Percentiles rank a stretch among this genome's conserved stretches.
Conservation (phyloP, 2,329 filamentous ascomycete species). For the Neopestalotiopsis clavispora region DNA sequence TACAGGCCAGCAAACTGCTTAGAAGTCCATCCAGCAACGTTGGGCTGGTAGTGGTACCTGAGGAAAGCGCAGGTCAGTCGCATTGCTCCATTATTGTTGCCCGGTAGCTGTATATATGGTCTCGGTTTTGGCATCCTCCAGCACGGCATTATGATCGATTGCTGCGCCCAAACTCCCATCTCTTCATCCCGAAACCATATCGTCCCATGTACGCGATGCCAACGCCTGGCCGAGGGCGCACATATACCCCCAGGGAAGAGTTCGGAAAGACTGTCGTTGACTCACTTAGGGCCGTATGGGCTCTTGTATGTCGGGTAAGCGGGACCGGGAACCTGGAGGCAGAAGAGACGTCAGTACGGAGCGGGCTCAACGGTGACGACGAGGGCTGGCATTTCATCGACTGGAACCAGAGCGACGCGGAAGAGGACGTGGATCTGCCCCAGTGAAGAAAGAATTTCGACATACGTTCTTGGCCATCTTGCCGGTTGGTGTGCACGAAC, state of each 20-base stretch:
- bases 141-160: not conserved
- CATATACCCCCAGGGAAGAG: conserved; percentile 9
- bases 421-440: conserved; percentile 3
- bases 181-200: not conserved
- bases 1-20: conserved; percentile 56
- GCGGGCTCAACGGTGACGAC: conserved; percentile 2
- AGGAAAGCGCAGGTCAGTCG: conserved; percentile 16
- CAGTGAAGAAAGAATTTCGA: not conserved
- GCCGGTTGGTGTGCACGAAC: conserved; percentile 23
- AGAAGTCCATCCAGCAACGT: conserved; percentile 57
- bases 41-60: conserved; percentile 65
- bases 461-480: conserved; percentile 35
- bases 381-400: conserved; percentile 5
- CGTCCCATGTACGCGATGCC: not conserved
- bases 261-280: conserved; percentile 27
- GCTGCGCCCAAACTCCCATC: not conserved
- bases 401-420: conserved; percentile 8
- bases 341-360: conserved; percentile 19
- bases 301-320: conserved; percentile 58
- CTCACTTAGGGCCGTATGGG: conserved; percentile 70
- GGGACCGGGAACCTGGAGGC: conserved; percentile 48
- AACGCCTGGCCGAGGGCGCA: conserved; percentile 13
- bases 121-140: not conserved
- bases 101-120: conserved; percentile 19
- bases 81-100: conserved; percentile 7